Conservation (phyloP, 176 grass and related monocot genomes). For the Musa itinerans region DNA sequence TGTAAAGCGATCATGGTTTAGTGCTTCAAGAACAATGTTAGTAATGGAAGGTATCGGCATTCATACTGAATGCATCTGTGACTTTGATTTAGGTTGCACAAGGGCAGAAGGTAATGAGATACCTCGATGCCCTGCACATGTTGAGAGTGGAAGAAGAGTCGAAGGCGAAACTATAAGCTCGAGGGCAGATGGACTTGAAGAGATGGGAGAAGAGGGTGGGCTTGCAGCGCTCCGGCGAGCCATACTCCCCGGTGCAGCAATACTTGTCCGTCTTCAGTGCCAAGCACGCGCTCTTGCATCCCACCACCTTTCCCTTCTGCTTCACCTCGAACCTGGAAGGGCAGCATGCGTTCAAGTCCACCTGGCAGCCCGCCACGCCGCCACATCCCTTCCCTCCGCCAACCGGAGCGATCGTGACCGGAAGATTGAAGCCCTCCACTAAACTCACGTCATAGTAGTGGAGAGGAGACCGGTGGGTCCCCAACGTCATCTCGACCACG, state of each 20-base stretch:
- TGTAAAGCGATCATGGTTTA: too few species aligned
- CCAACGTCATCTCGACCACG: slow-evolving; percentile 82
- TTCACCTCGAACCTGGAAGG: slow-evolving; percentile 62
- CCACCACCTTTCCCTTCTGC: slow-evolving; percentile 45
- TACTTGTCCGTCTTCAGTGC: slow-evolving; percentile 59
- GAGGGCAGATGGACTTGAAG: slow-evolving; percentile 85
- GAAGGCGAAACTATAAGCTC: slow-evolving; percentile 76
- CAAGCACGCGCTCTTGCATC: slow-evolving; percentile 66
- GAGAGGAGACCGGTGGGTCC: slow-evolving; percentile 34
- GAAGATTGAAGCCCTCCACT: slow-evolving; percentile 81
- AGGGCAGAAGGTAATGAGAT: slow-evolving; percentile 92
- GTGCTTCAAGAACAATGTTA: too few species aligned
- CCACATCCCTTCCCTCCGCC: slow-evolving; percentile 60
- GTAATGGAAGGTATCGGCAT: too few species aligned
- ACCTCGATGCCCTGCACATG: slow-evolving; percentile 63
- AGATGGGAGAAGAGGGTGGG: slow-evolving; percentile 70
- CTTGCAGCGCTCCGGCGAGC: slow-evolving; percentile 42
- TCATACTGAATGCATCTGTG: too few species aligned
- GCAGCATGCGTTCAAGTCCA: slow-evolving; percentile 69
- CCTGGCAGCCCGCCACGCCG: slow-evolving; percentile 54
- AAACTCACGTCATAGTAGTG: slow-evolving; percentile 77
- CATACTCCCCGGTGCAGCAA: slow-evolving; percentile 72
- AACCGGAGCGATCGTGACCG: slow-evolving; percentile 57
- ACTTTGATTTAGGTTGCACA: neutral
- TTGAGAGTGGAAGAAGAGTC: slow-evolving; percentile 65